Evolutionary conservation across 345 rosid genomes (phyloP).

Genomic region (Citrus hindsii): DNA sequence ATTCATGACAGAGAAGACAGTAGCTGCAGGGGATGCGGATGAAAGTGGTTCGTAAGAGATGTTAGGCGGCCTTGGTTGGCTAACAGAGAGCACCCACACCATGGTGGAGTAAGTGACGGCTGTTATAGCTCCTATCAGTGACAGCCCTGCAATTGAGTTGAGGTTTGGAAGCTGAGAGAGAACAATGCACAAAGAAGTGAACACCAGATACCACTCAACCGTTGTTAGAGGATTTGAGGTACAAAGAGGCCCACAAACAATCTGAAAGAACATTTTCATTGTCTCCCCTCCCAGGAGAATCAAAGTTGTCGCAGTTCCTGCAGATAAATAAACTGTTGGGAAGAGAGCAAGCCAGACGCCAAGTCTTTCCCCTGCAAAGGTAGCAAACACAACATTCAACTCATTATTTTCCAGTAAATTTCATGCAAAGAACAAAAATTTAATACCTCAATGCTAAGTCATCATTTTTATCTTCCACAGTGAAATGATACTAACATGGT

Average conservation of each 20-base stretch:
- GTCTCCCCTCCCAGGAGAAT: conserved; percentile 95
- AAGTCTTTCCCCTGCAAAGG: conserved; percentile 67
- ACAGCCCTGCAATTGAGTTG: conserved; percentile 93
- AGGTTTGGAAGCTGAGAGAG: conserved; percentile 98
- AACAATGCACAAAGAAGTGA: conserved; percentile 88
- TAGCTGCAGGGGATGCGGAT: conserved; percentile 55
- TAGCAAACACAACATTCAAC: background rate
- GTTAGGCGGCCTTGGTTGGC: conserved; percentile 76
- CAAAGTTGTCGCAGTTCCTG: conserved; percentile 93
- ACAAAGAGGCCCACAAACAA: conserved; percentile 89
- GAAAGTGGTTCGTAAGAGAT: conserved; percentile 77
- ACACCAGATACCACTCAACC: conserved; percentile 94
- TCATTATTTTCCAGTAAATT: background rate
- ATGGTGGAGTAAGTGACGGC: conserved; percentile 86
- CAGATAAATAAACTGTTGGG: conserved; percentile 92
- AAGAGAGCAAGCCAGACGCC: conserved; percentile 95
- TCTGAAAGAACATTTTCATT: conserved; percentile 88
- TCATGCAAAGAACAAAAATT: background rate
- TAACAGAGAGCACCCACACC: conserved; percentile 98
- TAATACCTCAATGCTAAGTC: background rate
- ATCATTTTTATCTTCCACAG: background rate
- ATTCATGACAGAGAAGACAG: conserved; percentile 67
- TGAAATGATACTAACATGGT: background rate
- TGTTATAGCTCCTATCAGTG: conserved; percentile 89
- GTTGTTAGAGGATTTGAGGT: conserved; percentile 87